Conservation (phyloP, 306 rosid genomes). For the Echinosophora koreensis region DNA sequence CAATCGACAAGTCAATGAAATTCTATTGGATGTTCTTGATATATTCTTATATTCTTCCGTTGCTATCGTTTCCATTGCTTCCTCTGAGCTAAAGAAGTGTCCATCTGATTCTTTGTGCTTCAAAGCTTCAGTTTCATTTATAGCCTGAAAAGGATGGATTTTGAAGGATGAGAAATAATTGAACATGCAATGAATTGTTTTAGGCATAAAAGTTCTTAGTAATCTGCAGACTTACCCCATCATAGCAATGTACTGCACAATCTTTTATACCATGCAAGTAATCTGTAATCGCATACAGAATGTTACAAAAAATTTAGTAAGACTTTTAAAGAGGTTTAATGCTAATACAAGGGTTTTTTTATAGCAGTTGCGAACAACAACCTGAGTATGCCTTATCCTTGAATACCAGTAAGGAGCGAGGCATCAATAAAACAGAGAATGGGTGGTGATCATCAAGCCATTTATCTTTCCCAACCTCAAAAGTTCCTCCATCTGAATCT, state of each 20-base stretch:
- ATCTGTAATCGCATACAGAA: slow-evolving; percentile 57
- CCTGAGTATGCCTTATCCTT: slow-evolving; percentile 90
- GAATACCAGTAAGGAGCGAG: slow-evolving; percentile 82
- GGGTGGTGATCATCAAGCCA: slow-evolving; percentile 60
- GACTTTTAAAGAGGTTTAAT: neutral
- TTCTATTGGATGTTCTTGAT: slow-evolving; percentile 61
- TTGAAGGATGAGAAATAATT: slow-evolving; percentile 35
- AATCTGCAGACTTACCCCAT: slow-evolving; percentile 62
- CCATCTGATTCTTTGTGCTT: slow-evolving; percentile 44
- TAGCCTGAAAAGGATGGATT: slow-evolving; percentile 59
- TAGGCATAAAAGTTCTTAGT: neutral
- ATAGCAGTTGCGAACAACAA: slow-evolving; percentile 46
- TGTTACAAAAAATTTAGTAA: slow-evolving; percentile 21
- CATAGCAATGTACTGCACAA: slow-evolving; percentile 56
- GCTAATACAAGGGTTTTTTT: neutral
- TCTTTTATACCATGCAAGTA: slow-evolving; percentile 86
- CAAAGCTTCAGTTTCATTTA: slow-evolving; percentile 68
- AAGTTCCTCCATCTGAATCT: slow-evolving; percentile 48
- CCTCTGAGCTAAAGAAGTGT: slow-evolving; percentile 43
- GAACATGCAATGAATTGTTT: slow-evolving; percentile 19
- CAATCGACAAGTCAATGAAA: slow-evolving; percentile 82
- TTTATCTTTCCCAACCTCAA: slow-evolving; percentile 49
- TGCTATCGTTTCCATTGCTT: slow-evolving; percentile 37
- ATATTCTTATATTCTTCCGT: slow-evolving; percentile 51
- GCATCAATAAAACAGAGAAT: slow-evolving; percentile 77